Base-by-base conservation (phyloP, 192 early-diverging fungal species). In the Rhizoclosmatium globosum region DNA sequence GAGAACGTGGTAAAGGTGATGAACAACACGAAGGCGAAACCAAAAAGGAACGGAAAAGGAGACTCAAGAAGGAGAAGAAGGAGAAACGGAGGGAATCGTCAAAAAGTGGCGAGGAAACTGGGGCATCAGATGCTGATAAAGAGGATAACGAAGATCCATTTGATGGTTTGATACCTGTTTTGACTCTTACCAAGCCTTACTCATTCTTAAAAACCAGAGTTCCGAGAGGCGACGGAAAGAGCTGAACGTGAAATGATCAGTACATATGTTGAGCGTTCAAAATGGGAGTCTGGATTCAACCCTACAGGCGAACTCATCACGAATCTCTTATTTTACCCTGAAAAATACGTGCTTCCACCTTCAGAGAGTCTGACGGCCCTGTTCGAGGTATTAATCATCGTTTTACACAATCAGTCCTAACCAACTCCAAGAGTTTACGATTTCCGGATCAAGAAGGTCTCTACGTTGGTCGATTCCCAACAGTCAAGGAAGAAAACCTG, bases 361-460 rank as follows among this genome's bases (percentile, higher is more conserved):
- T 62, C 71, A 48, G 64, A 64, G 4, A 74, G 71, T 19, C 38
- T 74, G n/a, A 66, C 58, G 3, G 72, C 72, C 0, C 56, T 74
- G 48, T 68, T 75, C 41, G 57, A 80, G 65, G 79, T 80, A 57
- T 19, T 39, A 21, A 21, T 31, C 31, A 31, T 31, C 0, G 31
- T 31, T 31, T 31, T 31, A 31, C 31, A 31, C 31, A 31, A 31
- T 31, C 31, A 31, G 31, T 31, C 31, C 31, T 31, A 31, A 31
- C 31, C 31, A 31, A 31, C 31, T 31, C 31, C 31, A 7, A 80
- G 79, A 56, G 39, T 60, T 58, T 71, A n/a, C 50, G 79, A 59
- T 74, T 64, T 74, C 72, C 72, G 13, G 79, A 74, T 58, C 31
- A 73, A 53, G 79, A 80, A 68, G 79, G 79, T 3, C 67, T 80